Evolutionary conservation across 805 yeast genomes (phyloP).

Genomic region (Peterozyma toletana): DNA sequence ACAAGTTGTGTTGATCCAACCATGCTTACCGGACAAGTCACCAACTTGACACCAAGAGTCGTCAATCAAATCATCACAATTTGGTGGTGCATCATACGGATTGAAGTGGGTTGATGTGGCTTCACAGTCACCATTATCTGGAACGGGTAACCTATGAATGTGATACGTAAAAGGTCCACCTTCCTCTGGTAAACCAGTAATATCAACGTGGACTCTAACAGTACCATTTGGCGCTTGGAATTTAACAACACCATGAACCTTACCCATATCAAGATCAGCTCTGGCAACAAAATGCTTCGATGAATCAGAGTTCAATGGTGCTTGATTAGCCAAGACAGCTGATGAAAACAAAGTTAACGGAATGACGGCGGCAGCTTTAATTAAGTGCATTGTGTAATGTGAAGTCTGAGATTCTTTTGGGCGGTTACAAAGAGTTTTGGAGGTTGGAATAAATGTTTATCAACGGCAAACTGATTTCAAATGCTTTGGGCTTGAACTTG

Average conservation of each 20-base stretch:
- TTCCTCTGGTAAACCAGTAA: constrained; percentile 58
- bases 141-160: constrained; percentile 53
- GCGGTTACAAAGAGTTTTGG: too few relatives aligned
- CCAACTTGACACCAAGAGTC: constrained; percentile 65
- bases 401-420: too few relatives aligned
- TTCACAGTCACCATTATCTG: constrained; percentile 44
- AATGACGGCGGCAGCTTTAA: neutral
- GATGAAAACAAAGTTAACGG: neutral
- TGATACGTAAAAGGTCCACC: constrained; percentile 70
- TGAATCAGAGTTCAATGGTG: constrained; percentile 43
- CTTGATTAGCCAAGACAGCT: constrained; percentile 28
- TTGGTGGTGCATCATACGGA: constrained; percentile 50
- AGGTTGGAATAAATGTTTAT: too few relatives aligned
- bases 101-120: constrained; percentile 53
- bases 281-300: constrained; percentile 45
- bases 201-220: constrained; percentile 61
- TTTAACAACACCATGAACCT: constrained; percentile 45
- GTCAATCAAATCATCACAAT: constrained; percentile 41
- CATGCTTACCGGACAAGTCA: constrained; percentile 75
- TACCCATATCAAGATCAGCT: constrained; percentile 46
- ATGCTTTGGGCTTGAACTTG: too few relatives aligned
- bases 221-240: constrained; percentile 53
- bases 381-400: too few relatives aligned
- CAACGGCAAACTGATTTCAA: too few relatives aligned
- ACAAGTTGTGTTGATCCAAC: constrained; percentile 63